phyloP scores from a whole-genome alignment of 202 grass and related monocot species.

The Setaria viridis region DNA sequence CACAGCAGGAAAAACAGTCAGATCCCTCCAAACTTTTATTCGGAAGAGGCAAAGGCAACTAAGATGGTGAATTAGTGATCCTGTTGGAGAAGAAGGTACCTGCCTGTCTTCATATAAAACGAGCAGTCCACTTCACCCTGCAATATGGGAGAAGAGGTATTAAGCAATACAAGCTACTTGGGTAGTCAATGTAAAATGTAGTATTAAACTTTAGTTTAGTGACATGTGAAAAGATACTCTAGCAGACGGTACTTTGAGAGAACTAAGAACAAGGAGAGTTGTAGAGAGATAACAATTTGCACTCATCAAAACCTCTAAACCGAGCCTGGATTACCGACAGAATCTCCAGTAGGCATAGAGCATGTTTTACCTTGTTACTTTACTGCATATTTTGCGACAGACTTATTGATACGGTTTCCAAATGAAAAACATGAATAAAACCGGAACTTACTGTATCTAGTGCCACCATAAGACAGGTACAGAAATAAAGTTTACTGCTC shows the following conservation, averaged over 20 bases:
- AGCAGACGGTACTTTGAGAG: neutral
- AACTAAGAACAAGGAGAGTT: conserved; percentile 21
- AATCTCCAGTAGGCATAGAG: conserved; percentile 29
- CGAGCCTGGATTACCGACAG: conserved; percentile 25
- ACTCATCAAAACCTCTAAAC: neutral
- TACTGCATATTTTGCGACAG: conserved; percentile 1
- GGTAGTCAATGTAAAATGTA: neutral
- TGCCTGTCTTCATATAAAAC: conserved; percentile 97
- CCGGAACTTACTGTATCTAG: conserved; percentile 5
- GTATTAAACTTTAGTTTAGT: conserved; percentile 28
- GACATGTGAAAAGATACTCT: conserved; percentile 13
- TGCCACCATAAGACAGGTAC: neutral
- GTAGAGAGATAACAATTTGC: conserved; percentile 5
- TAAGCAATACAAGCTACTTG: conserved; percentile 30
- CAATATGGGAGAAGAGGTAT: conserved; percentile 45
- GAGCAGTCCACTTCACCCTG: conserved; percentile 91
- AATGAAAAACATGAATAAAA: conserved; percentile 28
- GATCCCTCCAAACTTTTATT: conserved; percentile 33
- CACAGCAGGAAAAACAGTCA: conserved; percentile 24
- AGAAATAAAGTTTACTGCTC: conserved; percentile 37
- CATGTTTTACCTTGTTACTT: conserved; percentile 14
- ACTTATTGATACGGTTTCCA: conserved; percentile 7
- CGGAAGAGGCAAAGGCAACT: conserved; percentile 33
- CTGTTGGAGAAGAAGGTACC: conserved; percentile 50
- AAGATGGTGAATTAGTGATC: conserved; percentile 4